A percentile compares a stretch with the other conserved stretches of the same genome.
Conservation (phyloP, 768 basidiomycete genomes). For the Auriscalpium vulgare region DNA sequence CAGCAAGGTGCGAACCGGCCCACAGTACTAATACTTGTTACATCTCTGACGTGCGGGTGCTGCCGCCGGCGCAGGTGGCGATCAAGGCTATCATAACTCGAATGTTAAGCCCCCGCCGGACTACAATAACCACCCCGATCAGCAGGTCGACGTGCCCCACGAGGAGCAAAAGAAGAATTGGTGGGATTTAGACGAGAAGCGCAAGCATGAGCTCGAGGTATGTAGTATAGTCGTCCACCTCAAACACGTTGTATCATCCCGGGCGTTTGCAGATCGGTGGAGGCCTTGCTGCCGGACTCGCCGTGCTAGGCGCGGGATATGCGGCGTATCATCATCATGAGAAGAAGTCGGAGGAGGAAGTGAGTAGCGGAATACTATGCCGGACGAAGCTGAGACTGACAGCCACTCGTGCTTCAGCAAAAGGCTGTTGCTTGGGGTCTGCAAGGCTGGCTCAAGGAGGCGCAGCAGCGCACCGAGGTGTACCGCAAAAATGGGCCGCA, state of each 20-base stretch:
- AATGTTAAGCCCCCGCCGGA: conserved; percentile 12
- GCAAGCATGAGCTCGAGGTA: conserved; percentile 55
- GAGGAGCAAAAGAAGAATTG: conserved; percentile 48
- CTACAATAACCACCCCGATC: conserved; percentile 19
- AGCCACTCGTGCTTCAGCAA: conserved; percentile 27
- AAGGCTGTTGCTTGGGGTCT: conserved; percentile 42
- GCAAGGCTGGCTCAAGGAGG: conserved; percentile 49
- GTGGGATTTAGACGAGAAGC: conserved; percentile 45
- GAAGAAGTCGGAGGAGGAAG: conserved; percentile 50
- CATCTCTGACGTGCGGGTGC: too few relatives aligned
- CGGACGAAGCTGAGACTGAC: too few relatives aligned
- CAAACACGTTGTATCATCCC: too few relatives aligned
- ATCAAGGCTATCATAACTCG: conserved; percentile 3
- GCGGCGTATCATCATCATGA: conserved; percentile 48
- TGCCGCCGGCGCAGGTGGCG: not conserved
- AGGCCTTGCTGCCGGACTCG: conserved; percentile 49
- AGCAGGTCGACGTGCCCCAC: conserved; percentile 26
- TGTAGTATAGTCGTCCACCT: not conserved
- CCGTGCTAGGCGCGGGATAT: conserved; percentile 41
- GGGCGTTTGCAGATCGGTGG: conserved; percentile 45
- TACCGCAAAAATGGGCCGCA: conserved; percentile 37
- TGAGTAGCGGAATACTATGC: conserved; percentile 16
- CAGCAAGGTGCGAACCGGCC: conserved; percentile 5
- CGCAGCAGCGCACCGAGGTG: conserved; percentile 42
- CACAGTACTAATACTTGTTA: not conserved